A percentile compares a stretch with the other conserved stretches of the same genome.
Conservation (phyloP, 2,329 filamentous ascomycete genomes). For the Coniella lustricola region DNA sequence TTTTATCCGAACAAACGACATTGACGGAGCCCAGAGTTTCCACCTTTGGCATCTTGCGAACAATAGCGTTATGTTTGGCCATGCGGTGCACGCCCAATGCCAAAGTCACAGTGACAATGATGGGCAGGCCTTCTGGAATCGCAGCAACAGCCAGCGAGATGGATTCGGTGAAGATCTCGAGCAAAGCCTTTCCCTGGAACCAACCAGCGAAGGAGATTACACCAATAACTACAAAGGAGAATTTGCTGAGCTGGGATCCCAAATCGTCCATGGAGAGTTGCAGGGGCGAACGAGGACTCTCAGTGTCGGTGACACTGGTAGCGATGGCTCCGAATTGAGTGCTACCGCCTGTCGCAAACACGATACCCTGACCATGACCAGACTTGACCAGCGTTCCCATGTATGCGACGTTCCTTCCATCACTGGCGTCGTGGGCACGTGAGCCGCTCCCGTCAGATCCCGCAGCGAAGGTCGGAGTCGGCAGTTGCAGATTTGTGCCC, state of each 20-base stretch:
- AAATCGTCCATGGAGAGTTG: constrained; percentile 97
- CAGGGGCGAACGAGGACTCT: constrained; percentile 87
- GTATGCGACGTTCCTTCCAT: constrained; percentile 87
- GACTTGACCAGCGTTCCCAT: constrained; percentile 97
- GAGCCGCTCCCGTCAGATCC: constrained; percentile 31
- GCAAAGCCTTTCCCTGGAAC: constrained; percentile 77
- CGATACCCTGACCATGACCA: constrained; percentile 89
- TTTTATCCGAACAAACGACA: constrained; percentile 99
- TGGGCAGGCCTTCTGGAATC: constrained; percentile 91
- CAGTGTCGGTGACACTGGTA: constrained; percentile 86
- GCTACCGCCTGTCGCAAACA: constrained; percentile 89
- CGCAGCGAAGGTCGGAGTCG: constrained; percentile 26
- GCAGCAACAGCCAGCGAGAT: constrained; percentile 94
- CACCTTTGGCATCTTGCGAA: constrained; percentile 90
- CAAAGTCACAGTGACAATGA: constrained; percentile 95
- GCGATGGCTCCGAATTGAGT: constrained; percentile 97
- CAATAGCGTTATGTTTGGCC: constrained; percentile 92
- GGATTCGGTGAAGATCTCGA: constrained; percentile 96
- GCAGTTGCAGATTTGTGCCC: constrained; percentile 25
- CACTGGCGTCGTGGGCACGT: constrained; percentile 58
- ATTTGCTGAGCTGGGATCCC: constrained; percentile 91
- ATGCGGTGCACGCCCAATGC: constrained; percentile 93
- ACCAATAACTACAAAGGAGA: constrained; percentile 89
- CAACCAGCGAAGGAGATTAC: constrained; percentile 89
- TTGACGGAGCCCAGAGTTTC: constrained; percentile 98